Base-by-base conservation (phyloP, 148 eudicot species). In the Amaranthus hypochondriacus region DNA sequence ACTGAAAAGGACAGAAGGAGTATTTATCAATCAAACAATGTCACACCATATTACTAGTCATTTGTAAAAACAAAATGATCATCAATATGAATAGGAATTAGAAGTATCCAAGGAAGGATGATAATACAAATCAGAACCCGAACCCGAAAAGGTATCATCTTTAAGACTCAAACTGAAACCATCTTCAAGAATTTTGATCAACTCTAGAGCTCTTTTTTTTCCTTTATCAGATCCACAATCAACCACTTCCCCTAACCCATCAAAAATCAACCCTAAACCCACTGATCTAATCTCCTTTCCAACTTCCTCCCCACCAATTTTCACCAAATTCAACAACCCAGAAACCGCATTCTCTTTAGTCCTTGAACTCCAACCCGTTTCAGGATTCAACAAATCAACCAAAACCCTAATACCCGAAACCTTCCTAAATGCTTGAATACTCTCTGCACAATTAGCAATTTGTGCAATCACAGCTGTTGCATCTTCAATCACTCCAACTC, bases 401-500 rank as follows among this genome's bases (percentile, higher is more conserved):
- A 93, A 75, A 61, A 84, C 82, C 82, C 85, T 80, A 46, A 83
- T 62, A 5, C 95, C 98, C 0, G 82, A 78, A n/a, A 82, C 90
- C 86, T 53, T 81, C 66, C 76, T 49, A 56, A 89, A 88, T 39
- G 78, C 90, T 2, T 4, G 50, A 5, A 56, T 70, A 2, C 85
- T 79, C 73, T 80, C 87, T 54, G 81, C 91, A 66, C 89, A 89
- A 14, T 87, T 97, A 0, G 97, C 92, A 2, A 93, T 21, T 55
- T 93, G 97, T 3, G 92, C 97, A 46, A 94, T 88, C 60, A 94
- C 98, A 13, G 98, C 97, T 4, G 97, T 88, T 0, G 88, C 87
- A 60, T 94, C 98, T 81, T 94, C 97, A 14, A 90, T 74, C 5
- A 94, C 46, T 58, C 97, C 98, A 7, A 82, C 79, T 77, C 68